A percentile compares a stretch with the other conserved stretches of the same genome.
Evolutionary conservation across 495 filamentous ascomycete species (phyloP).

Genomic region (Podospora comata): DNA sequence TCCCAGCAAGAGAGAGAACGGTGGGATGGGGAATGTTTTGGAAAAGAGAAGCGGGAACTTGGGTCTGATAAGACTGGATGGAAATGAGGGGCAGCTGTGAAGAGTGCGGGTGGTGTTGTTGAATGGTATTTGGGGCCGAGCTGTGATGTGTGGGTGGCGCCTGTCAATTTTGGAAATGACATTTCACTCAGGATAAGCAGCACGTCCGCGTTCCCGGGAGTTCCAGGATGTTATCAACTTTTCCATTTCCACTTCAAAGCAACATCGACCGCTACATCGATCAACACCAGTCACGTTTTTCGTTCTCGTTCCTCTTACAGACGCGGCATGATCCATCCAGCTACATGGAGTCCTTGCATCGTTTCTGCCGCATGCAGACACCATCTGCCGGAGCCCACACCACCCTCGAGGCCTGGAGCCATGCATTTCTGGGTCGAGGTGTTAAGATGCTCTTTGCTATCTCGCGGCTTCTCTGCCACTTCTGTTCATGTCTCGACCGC

Average conservation of each 20-base stretch:
- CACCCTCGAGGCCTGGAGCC: neutral
- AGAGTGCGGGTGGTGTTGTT: neutral
- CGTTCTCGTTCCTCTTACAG: neutral
- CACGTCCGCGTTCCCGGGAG: neutral
- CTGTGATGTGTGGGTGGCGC: neutral
- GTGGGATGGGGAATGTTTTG: neutral
- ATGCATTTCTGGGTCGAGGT: neutral
- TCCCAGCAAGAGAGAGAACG: neutral
- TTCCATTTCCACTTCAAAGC: neutral
- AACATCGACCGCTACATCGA: neutral
- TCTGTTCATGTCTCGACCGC: neutral
- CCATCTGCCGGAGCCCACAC: neutral
- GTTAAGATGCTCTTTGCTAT: neutral
- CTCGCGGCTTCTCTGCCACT: neutral
- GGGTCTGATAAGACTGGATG: neutral
- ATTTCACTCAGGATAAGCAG: neutral
- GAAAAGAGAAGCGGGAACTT: neutral
- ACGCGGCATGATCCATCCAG: neutral
- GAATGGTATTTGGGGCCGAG: neutral
- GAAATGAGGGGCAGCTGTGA: neutral
- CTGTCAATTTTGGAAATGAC: neutral
- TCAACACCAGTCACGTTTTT: slow-evolving; percentile 2
- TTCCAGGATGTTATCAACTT: neutral
- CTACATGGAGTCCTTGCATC: neutral
- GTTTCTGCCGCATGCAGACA: neutral